A percentile compares a stretch with the other conserved stretches of the same genome.
phyloP scores from a whole-genome alignment of 2,329 filamentous ascomycete genomes.

The Waltergamsia citrina region DNA sequence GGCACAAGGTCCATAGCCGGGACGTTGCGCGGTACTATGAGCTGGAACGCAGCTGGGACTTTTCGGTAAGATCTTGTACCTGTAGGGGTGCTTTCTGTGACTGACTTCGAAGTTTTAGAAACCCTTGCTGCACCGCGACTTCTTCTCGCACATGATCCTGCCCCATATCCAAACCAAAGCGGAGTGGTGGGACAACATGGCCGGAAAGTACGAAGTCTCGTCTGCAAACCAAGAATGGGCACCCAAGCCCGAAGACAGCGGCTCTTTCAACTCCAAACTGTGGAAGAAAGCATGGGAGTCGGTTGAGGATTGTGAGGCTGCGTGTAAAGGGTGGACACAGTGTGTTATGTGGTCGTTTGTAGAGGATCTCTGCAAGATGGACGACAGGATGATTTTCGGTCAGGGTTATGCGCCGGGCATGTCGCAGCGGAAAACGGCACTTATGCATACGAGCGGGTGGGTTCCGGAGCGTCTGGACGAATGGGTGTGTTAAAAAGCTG shows the following conservation, averaged over 20 bases:
- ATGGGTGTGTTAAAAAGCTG: constrained; percentile 8
- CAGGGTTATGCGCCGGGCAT: constrained; percentile 12
- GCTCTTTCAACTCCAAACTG: constrained; percentile 6
- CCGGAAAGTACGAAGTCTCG: constrained; percentile 10
- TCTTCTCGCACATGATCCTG: constrained; percentile 11
- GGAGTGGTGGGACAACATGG: constrained; percentile 15
- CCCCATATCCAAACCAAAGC: constrained; percentile 8
- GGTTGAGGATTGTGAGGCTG: constrained; percentile 10
- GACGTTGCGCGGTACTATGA: constrained; percentile 12
- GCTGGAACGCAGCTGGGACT: constrained; percentile 13
- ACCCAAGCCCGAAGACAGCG: constrained; percentile 6
- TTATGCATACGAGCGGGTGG: constrained; percentile 15
- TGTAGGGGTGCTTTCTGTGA: no score
- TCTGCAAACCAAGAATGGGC: constrained; percentile 10
- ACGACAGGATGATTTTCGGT: constrained; percentile 13
- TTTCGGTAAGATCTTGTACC: constrained; percentile 5
- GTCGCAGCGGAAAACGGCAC: constrained; percentile 12
- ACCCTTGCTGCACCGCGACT: constrained; percentile 13
- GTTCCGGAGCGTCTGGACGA: constrained; percentile 9
- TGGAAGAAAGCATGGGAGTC: constrained; percentile 13
- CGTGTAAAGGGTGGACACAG: constrained; percentile 9
- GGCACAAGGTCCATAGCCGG: constrained; percentile 14
- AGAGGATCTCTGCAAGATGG: constrained; percentile 14
- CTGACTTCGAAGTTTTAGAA: constrained; percentile 5
- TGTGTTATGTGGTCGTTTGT: constrained; percentile 13